Base-by-base conservation (phyloP, 192 early-diverging fungal genomes). In the Coemansia sp. region DNA sequence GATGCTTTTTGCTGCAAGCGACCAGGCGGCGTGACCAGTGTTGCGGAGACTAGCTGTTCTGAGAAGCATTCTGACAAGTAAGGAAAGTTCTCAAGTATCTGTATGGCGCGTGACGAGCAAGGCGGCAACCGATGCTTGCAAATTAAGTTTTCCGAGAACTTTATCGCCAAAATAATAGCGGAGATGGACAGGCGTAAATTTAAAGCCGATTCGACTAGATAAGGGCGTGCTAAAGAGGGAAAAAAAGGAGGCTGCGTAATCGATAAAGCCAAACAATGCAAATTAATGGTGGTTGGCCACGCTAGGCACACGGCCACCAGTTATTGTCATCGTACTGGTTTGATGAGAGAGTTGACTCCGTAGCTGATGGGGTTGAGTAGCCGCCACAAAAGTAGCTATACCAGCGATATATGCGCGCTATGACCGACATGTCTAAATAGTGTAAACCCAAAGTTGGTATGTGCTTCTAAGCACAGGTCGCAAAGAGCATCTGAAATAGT, bases 1-100 rank as follows among this genome's bases (percentile, higher is more conserved):
- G 22, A 18, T 73, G 42, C 40, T 66, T 72, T 34, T 34, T 72
- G 76, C 66, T 43, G 57, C 57, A 60, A 60, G 57, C 57, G 57
- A 36, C 31, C 57, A n/a, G 31, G 57, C 2, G 20, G 31, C 6
- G 54, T 60, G 57, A 34, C 31, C 31, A 60, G 24, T 13, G n/a
- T 60, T 13, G 29, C 29, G 31, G 29, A 60, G 57, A 33, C 57
- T 31, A 11, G 6, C 1, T 60, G 57, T 60, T 60, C 57, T 18
- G 16, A 36, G 57, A 60, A 60, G 57, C 57, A 60, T 60, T 34
- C 31, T 34, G 31, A 57, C 54, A 57, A 13, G 24, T 8, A 57
- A 29, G 27, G 54, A 27, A 15, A 15, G 24, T 22, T 36, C 66
- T 16, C 9, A 27, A 68, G 24, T 57, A n/a, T 60, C 34, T 16